Base-by-base conservation (phyloP, 768 basidiomycete genomes). In the Boletus reticulatus region DNA sequence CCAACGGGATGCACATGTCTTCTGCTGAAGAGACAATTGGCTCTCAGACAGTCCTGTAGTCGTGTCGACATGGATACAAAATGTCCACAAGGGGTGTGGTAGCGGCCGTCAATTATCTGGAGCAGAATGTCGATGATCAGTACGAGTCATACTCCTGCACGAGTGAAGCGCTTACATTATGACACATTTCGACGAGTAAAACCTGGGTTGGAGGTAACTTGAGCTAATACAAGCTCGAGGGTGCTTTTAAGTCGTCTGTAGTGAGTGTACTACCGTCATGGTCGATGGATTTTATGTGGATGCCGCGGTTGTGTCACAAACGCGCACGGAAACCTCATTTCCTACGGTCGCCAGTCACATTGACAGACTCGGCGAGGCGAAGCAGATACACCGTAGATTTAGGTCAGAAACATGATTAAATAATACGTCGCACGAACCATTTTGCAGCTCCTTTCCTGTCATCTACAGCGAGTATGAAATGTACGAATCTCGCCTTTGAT, bases 61-160 rank as follows among this genome's bases (percentile, higher is more conserved):
- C 77, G 80, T 19, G 88, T 88, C 43, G 85, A 81, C 82, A 91
- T 86, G 50, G 82, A 80, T 55, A 83, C 73, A 69, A 91, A 90
- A 69, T 90, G 88, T 10, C 82, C 80, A 70, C 89, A 91, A 50
- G 72, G 68, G 16, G 83, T 82, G 73, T 89, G 81, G 70, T 77
- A 88, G 60, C 87, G 83, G 52, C 89, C 89, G 67, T 91, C 89
- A 56, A 89, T 84, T 59, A 91, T 78, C 88, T 91, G 61, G 36
- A 55, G 43, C 31, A 32, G 45, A 27, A 50, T 36, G 37, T 43
- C 27, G 34, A 17, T 13, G 4, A 43, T 57, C 37, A 53, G 57
- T 22, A 14, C 34, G 11, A 36, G 38, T 7, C 16, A 24, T 29
- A n/a, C 38, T 46, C 38, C 24, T n/a, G 34, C 29, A 34, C 48